These are phyloP conservation scores for Paramecium sonneborni DNA, from an alignment of 73 alveolate genomes.

Conservation along the genomic window DNA sequence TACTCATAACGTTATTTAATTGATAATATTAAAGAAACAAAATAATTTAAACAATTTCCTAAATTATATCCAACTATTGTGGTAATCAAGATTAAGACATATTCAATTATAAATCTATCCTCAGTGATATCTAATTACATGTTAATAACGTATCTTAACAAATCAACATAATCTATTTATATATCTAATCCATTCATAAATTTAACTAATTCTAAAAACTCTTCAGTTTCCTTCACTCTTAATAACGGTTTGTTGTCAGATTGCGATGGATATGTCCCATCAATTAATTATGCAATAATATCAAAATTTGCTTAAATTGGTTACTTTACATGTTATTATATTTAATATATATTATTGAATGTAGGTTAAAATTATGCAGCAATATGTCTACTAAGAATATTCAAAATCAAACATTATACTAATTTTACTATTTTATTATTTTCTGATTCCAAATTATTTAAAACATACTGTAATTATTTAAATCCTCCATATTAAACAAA, in stretches of 20 bases:
- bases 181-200: background rate
- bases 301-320: slow-evolving; percentile 41
- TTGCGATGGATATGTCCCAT: background rate
- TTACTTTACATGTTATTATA: slow-evolving; percentile 53
- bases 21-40: background rate
- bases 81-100: background rate
- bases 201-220: background rate
- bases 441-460: background rate
- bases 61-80: background rate
- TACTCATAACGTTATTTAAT: background rate
- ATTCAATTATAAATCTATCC: background rate
- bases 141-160: background rate
- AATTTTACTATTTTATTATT: slow-evolving; percentile 2
- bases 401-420: slow-evolving; percentile 48
- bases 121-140: background rate
- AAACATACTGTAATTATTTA: background rate
- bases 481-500: slow-evolving; percentile 5
- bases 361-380: slow-evolving; percentile 63
- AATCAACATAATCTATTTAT: background rate
- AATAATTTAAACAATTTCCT: background rate
- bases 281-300: background rate
- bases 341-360: slow-evolving; percentile 57
- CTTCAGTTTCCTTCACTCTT: slow-evolving; percentile 36
- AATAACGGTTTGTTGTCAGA: background rate
- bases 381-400: slow-evolving; percentile 44